Base-by-base conservation (phyloP, 345 rosid genomes). In the Acer saccharum region DNA sequence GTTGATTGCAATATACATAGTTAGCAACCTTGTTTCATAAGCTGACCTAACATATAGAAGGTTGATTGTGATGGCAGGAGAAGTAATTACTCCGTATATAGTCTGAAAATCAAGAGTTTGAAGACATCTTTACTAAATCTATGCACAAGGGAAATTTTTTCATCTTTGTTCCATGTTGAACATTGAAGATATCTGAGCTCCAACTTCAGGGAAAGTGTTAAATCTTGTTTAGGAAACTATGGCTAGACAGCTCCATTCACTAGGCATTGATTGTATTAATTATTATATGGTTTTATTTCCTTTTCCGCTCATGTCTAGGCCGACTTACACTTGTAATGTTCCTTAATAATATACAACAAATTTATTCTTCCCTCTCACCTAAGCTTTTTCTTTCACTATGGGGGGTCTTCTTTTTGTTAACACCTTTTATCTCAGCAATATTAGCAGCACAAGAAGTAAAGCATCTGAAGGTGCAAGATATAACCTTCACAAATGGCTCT, bases 401-500 rank as follows among this genome's bases (percentile, higher is more conserved):
- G 16, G 54, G 5, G 55, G 16, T 57, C n/a, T 20, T 57, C 62
- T 57, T 6, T 20, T 10, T 5, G 62, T 57, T 57, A 57, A 57
- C 6, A 14, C 55, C 17, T 50, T 50, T 50, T 50, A 12, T 50
- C 55, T 13, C n/a, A 18, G 21, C 13, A n/a, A 58, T 17, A n/a
- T 50, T 10, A 27, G 20, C 10, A 62, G 8, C 29, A 29, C 6
- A 68, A 4, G 7, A 79, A 10, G 72, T 76, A 62, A 73, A 65
- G 52, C 17, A 66, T 65, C 68, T 50, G 46, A 32, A 67, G 55
- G 32, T 73, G 70, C 70, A 77, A 78, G 81, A 76, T 72, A 72
- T 62, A 81, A 92, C 99, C 99, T 95, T 93, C 23, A 95, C 99
- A 68, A 87, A 39, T 70, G 98, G 99, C 84, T 96, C 99, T 86